phyloP scores from a whole-genome alignment of 805 yeast species.

The Barnettozyma siamensis region DNA sequence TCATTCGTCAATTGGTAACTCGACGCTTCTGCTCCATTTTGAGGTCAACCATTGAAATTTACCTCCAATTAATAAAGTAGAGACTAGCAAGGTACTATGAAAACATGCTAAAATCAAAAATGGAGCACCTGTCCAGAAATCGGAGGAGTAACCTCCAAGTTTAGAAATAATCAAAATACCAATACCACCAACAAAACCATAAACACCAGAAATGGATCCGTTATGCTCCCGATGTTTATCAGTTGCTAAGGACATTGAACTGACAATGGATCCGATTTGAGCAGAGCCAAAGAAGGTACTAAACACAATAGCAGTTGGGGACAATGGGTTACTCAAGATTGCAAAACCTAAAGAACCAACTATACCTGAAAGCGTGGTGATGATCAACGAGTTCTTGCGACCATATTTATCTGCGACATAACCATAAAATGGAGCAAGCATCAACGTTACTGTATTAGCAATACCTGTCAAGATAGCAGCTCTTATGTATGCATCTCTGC shows the following conservation, averaged over 20 bases:
- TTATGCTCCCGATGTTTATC: slow-evolving; percentile 39
- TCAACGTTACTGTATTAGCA: slow-evolving; percentile 50
- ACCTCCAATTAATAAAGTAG: slow-evolving; percentile 18
- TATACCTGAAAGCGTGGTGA: slow-evolving; percentile 39
- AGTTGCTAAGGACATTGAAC: slow-evolving; percentile 57
- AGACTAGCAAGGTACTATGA: slow-evolving; percentile 24
- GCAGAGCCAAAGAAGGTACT: slow-evolving; percentile 49
- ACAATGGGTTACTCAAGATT: slow-evolving; percentile 29
- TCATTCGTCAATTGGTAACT: slow-evolving; percentile 10
- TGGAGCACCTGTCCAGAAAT: slow-evolving; percentile 52
- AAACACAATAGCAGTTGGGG: slow-evolving; percentile 30
- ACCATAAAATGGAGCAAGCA: slow-evolving; percentile 63
- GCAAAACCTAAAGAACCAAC: slow-evolving; percentile 37
- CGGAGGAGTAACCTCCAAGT: slow-evolving; percentile 58
- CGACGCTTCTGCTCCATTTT: slow-evolving; percentile 6
- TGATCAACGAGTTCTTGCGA: slow-evolving; percentile 30
- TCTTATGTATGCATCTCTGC: slow-evolving; percentile 58
- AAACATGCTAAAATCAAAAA: slow-evolving; percentile 47
- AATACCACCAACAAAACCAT: slow-evolving; percentile 60
- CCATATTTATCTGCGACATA: slow-evolving; percentile 43
- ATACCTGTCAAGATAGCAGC: slow-evolving; percentile 68
- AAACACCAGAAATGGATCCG: slow-evolving; percentile 67
- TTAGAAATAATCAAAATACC: slow-evolving; percentile 58
- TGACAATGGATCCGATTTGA: slow-evolving; percentile 56
- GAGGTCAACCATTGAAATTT: slow-evolving; percentile 14